Evolutionary conservation across 306 rosid genomes (phyloP).

Genomic region (Abrus pulchellus): DNA sequence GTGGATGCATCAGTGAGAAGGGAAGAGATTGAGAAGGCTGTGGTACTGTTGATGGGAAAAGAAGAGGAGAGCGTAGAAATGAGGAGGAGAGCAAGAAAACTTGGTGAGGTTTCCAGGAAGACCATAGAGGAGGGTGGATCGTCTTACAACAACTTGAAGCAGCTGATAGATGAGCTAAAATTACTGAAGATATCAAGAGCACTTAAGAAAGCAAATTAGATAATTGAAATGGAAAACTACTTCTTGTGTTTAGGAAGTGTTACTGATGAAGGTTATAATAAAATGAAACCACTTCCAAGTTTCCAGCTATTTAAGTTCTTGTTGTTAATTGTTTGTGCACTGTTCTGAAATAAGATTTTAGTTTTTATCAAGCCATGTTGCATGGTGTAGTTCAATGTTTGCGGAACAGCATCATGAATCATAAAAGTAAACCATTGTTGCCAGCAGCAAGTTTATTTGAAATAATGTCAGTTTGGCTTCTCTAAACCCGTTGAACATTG

Average conservation of each 20-base stretch:
- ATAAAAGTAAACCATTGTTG: no score
- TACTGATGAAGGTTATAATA: not conserved
- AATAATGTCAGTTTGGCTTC: no score
- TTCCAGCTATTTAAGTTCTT: no score
- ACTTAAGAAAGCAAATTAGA: not conserved
- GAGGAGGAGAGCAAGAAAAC: slow-evolving; percentile 10
- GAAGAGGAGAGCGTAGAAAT: slow-evolving; percentile 10
- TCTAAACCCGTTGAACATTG: no score
- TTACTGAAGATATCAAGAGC: slow-evolving; percentile 16
- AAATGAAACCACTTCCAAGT: not conserved
- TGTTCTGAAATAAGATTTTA: no score
- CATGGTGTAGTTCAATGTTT: no score
- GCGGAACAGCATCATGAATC: no score
- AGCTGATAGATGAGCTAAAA: slow-evolving; percentile 6
- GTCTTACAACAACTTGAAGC: slow-evolving; percentile 24
- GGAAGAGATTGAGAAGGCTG: slow-evolving; percentile 40
- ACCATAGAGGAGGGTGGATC: not conserved
- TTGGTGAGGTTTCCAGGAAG: slow-evolving; percentile 16
- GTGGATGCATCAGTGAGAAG: slow-evolving; percentile 17
- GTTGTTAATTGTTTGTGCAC: no score
- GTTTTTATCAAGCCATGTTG: no score
- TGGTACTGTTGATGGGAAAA: slow-evolving; percentile 35
- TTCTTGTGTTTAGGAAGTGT: not conserved
- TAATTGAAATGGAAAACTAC: not conserved
- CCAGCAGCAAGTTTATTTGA: no score